Percentiles rank a stretch among this genome's conserved stretches.
phyloP scores from a whole-genome alignment of 2,329 filamentous ascomycete genomes.

The Paraconiothyrium brasiliense region DNA sequence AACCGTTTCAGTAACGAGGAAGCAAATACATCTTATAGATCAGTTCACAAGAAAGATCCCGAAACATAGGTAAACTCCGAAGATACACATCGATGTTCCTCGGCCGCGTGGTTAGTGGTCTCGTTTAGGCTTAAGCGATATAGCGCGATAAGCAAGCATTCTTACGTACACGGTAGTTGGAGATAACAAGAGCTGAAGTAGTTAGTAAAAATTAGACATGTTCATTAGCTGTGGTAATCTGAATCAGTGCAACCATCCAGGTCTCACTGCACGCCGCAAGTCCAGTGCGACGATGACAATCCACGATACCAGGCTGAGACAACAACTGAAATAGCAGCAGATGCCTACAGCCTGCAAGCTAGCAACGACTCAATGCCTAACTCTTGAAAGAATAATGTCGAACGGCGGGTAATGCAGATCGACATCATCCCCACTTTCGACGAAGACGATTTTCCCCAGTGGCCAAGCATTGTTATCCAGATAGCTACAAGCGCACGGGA shows the following conservation, averaged over 20 bases:
- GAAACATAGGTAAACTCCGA: background rate
- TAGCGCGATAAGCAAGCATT: background rate
- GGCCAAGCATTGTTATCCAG: conserved; percentile 45
- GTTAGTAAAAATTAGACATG: background rate
- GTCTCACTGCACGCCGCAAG: background rate
- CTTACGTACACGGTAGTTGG: background rate
- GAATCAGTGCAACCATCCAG: background rate
- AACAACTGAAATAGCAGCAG: background rate
- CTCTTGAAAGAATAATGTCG: conserved; percentile 32
- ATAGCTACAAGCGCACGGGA: conserved; percentile 24
- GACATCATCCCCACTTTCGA: conserved; percentile 29
- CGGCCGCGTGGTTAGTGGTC: background rate
- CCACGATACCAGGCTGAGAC: background rate
- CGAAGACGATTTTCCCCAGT: conserved; percentile 39
- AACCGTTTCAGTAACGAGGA: background rate
- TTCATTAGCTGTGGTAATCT: background rate
- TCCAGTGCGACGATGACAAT: background rate
- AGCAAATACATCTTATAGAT: background rate
- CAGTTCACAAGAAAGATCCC: background rate
- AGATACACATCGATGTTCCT: background rate
- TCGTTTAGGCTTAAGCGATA: background rate
- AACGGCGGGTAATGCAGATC: conserved; percentile 44
- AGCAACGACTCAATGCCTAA: background rate
- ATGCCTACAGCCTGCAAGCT: background rate
- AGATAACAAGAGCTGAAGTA: background rate